Evolutionary conservation across 257 asterid genomes (phyloP).

Genomic region (Cynanchum wilfordii): DNA sequence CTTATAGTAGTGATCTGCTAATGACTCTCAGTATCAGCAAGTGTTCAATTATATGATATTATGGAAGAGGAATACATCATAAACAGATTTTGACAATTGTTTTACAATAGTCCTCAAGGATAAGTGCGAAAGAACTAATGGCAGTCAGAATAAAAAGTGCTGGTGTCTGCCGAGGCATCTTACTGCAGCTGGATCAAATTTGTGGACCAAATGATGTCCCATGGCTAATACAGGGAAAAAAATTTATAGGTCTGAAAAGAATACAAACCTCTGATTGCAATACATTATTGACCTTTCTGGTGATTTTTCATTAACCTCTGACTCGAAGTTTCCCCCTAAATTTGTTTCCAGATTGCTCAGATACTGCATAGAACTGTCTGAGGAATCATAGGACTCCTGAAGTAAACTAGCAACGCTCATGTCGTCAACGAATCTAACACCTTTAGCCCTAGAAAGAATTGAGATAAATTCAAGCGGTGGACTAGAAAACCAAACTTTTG

Average conservation of each 20-base stretch:
- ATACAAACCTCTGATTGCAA: slow-evolving; percentile 44
- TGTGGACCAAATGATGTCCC: background rate
- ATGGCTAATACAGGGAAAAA: background rate
- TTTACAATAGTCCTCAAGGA: too few relatives aligned
- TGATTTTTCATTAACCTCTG: slow-evolving; percentile 45
- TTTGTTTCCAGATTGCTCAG: slow-evolving; percentile 42
- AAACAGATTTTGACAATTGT: too few relatives aligned
- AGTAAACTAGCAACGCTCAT: slow-evolving; percentile 34
- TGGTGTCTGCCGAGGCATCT: background rate
- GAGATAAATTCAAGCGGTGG: slow-evolving; percentile 13
- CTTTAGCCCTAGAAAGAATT: slow-evolving; percentile 39
- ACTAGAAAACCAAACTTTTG: slow-evolving; percentile 9
- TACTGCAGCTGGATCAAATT: background rate
- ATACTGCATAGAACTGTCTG: slow-evolving; percentile 25
- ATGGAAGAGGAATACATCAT: too few relatives aligned
- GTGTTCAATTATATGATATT: too few relatives aligned
- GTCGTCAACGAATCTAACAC: slow-evolving; percentile 58
- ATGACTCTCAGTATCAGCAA: too few relatives aligned
- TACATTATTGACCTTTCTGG: slow-evolving; percentile 33
- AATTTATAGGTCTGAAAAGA: slow-evolving; percentile 9
- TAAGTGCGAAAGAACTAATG: too few relatives aligned
- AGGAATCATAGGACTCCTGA: slow-evolving; percentile 32
- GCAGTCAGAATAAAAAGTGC: too few relatives aligned
- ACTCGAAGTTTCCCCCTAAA: slow-evolving; percentile 36
- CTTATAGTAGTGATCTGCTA: too few relatives aligned